Percentiles rank a stretch among this genome's conserved stretches.
phyloP scores from a whole-genome alignment of 768 basidiomycete species.

The Russula griseocarnosa region DNA sequence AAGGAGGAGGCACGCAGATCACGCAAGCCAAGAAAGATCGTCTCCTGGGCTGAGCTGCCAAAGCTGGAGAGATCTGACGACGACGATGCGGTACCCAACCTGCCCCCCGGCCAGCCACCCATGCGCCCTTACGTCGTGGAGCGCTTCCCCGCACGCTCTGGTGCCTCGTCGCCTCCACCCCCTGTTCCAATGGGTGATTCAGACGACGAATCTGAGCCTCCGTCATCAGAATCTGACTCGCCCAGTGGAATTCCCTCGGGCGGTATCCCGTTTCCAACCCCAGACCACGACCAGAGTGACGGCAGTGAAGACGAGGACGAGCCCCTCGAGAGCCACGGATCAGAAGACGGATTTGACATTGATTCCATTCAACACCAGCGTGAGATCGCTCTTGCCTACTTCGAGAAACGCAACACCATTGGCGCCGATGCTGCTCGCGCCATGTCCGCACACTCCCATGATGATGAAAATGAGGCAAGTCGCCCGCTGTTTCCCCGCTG shows the following conservation, averaged over 20 bases:
- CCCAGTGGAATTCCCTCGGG: slow-evolving; percentile 32
- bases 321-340: slow-evolving; percentile 38
- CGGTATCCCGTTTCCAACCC: not conserved
- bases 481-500: slow-evolving; percentile 12
- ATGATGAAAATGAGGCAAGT: slow-evolving; percentile 41
- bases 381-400: slow-evolving; percentile 69
- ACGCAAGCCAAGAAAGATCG: slow-evolving; percentile 53
- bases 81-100: slow-evolving; percentile 47
- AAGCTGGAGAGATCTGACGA: slow-evolving; percentile 43
- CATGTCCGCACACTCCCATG: slow-evolving; percentile 46
- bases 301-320: slow-evolving; percentile 29
- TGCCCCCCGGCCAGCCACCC: slow-evolving; percentile 41
- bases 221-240: slow-evolving; percentile 37
- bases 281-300: slow-evolving; percentile 10
- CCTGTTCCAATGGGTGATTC: slow-evolving; percentile 45
- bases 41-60: slow-evolving; percentile 55
- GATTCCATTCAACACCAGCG: slow-evolving; percentile 66
- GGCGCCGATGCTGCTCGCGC: slow-evolving; percentile 51
- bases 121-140: slow-evolving; percentile 73
- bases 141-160: slow-evolving; percentile 41
- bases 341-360: slow-evolving; percentile 54
- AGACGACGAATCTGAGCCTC: slow-evolving; percentile 60
- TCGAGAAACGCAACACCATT: slow-evolving; percentile 55
- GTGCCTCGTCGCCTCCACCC: slow-evolving; percentile 29
- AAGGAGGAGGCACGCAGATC: slow-evolving; percentile 33